These are phyloP conservation scores for Sporothrix inflata DNA, from an alignment of 2,329 filamentous ascomycete species.

Conservation along the genomic window DNA sequence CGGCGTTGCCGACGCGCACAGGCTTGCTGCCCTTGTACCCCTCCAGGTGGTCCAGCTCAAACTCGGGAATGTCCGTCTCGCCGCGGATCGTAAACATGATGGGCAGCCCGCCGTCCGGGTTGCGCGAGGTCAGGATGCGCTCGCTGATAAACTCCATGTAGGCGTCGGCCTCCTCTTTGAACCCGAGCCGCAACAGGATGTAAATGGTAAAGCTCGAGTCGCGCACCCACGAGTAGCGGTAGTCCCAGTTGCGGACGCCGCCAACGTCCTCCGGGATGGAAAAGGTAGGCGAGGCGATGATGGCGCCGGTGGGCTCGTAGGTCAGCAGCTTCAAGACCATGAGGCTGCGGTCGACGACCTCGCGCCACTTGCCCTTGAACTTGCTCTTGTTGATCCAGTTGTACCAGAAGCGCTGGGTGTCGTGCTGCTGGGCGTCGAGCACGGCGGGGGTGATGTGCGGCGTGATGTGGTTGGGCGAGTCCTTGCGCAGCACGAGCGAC, in stretches of 20 bases:
- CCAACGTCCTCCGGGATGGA: slow-evolving; percentile 76
- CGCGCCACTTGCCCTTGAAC: slow-evolving; percentile 73
- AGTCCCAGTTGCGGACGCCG: slow-evolving; percentile 69
- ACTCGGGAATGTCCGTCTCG: slow-evolving; percentile 73
- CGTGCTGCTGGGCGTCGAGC: slow-evolving; percentile 66
- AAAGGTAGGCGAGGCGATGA: slow-evolving; percentile 76
- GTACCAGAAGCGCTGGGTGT: slow-evolving; percentile 73
- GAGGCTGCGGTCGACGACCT: slow-evolving; percentile 71
- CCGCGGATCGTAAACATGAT: slow-evolving; percentile 84
- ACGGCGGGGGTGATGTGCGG: slow-evolving; percentile 60
- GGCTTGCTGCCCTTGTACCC: slow-evolving; percentile 72
- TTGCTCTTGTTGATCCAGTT: slow-evolving; percentile 72
- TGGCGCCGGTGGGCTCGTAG: slow-evolving; percentile 77
- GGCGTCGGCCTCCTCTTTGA: slow-evolving; percentile 73
- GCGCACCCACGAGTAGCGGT: slow-evolving; percentile 77
- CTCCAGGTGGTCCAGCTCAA: slow-evolving; percentile 69
- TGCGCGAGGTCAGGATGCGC: slow-evolving; percentile 65
- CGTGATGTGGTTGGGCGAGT: slow-evolving; percentile 60
- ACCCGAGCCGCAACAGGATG: slow-evolving; percentile 74
- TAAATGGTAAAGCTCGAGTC: slow-evolving; percentile 80
- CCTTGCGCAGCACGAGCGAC: slow-evolving; percentile 69
- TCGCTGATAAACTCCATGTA: slow-evolving; percentile 80
- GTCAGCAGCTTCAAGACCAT: slow-evolving; percentile 77
- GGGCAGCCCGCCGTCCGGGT: slow-evolving; percentile 64
- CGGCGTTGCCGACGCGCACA: slow-evolving; percentile 76